These are phyloP conservation scores for Trichophyton schoenleinii DNA, from an alignment of 2,329 filamentous ascomycete genomes.

Conservation along the genomic window DNA sequence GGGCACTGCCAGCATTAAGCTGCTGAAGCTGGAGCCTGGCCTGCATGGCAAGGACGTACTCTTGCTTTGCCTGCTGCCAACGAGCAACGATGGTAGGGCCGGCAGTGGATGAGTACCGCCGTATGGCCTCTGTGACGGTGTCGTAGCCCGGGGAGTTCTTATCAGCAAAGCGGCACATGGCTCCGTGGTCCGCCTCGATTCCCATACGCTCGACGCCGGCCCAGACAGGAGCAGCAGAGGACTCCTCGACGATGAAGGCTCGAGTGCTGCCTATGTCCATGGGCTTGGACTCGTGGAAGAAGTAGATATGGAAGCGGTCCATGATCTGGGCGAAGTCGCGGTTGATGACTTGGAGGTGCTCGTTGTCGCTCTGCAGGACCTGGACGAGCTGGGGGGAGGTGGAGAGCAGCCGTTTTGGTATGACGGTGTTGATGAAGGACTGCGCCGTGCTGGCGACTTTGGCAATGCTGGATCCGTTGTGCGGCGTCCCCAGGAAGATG, in stretches of 20 bases:
- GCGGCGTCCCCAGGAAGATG: constrained; percentile 65
- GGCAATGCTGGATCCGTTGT: constrained; percentile 56
- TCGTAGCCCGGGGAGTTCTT: constrained; percentile 54
- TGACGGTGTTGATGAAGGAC: constrained; percentile 51
- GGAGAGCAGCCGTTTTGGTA: constrained; percentile 55
- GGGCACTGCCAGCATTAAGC: background rate
- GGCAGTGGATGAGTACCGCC: constrained; percentile 39
- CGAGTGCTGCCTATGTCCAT: constrained; percentile 55
- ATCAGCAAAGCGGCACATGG: constrained; percentile 60
- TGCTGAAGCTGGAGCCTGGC: constrained; percentile 17
- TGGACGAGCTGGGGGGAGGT: constrained; percentile 55
- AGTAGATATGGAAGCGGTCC: constrained; percentile 58
- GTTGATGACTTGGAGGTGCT: constrained; percentile 63
- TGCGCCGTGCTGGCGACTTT: constrained; percentile 57
- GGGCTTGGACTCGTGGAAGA: constrained; percentile 63
- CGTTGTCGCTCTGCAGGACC: constrained; percentile 60
- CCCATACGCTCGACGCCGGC: constrained; percentile 60
- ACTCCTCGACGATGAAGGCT: constrained; percentile 54
- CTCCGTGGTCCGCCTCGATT: constrained; percentile 59
- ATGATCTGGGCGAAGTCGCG: constrained; percentile 59
- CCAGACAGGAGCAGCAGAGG: constrained; percentile 55
- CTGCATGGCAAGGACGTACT: constrained; percentile 25
- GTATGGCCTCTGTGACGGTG: constrained; percentile 37
- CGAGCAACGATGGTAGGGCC: constrained; percentile 42
- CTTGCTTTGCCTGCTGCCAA: constrained; percentile 47